Evolutionary conservation across 768 basidiomycete species (phyloP), one percentile per base, ranked within the genome.

Genomic region (Roridomyces roridus): DNA sequence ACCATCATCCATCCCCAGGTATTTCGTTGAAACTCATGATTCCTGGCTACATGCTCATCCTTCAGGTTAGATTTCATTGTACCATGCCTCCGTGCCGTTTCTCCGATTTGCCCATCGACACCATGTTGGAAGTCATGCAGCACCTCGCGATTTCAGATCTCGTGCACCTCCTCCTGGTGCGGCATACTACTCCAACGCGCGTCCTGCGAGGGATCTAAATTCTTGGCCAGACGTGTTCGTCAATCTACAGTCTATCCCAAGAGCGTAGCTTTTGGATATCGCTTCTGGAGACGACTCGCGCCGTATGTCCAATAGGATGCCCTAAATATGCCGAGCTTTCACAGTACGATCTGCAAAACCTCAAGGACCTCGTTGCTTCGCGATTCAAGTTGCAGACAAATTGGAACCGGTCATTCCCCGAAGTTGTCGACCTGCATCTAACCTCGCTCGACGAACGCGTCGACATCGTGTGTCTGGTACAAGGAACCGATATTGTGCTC

Each of bases 401-500:
- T 31, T 62, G 60, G 60, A 50, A 44, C 46, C 40, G 17, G 4
- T 20, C 28, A 17, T 18, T 20, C 31, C 56, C 60, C 2, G 20
- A 24, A 18, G n/a, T 51, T 21, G 39, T n/a, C 17, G 40, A 25
- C n/a, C 60, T 43, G n/a, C 36, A 31, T 43, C 20, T 43, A 21
- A 37, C 35, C 1, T 4, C 4, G 21, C 43, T 62, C n/a, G 5
- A 20, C 1, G 43, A 28, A 41, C 40, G n/a, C 2, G 48, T 44
- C 7, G 52, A 57, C 6, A 46, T 62, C 14, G 18, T 57, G 23
- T 41, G 24, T 6, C n/a, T n/a, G 24, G 42, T 62, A 26, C 55
- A 54, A 14, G 60, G 55, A n/a, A 57, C 60, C 14, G 55, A 52
- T 29, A 52, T 62, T 31, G 5, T 52, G 5, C 28, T 62, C 34